Evolutionary conservation across 1,139 yeast genomes (phyloP).

Genomic region (Kluyveromyces sp.): DNA sequence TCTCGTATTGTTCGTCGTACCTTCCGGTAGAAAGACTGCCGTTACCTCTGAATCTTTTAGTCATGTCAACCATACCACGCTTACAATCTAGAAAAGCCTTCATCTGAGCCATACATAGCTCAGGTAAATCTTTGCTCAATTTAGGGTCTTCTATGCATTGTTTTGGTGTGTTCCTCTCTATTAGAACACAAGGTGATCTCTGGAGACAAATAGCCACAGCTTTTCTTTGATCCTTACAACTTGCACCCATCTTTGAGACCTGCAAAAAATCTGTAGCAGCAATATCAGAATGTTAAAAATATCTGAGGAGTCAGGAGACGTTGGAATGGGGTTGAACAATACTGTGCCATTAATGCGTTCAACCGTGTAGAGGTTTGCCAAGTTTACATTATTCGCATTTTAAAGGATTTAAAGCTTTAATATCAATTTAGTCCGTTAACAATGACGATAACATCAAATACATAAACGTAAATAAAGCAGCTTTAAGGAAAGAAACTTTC

Average conservation of each 20-base stretch:
- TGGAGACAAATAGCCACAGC: constrained; percentile 94
- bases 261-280: not conserved
- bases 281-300: too few species aligned
- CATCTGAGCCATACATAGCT: constrained; percentile 78
- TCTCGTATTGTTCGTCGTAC: constrained; percentile 79
- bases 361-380: too few species aligned
- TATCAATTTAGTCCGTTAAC: not conserved
- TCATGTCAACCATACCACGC: constrained; percentile 78
- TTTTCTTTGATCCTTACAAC: constrained; percentile 88
- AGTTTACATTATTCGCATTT: not conserved
- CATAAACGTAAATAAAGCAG: not conserved
- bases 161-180: constrained; percentile 83
- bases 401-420: not conserved
- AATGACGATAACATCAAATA: not conserved
- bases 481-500: not conserved
- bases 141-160: constrained; percentile 81
- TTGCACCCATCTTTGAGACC: constrained; percentile 38
- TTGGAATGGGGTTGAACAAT: too few species aligned
- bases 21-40: constrained; percentile 91
- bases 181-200: constrained; percentile 91
- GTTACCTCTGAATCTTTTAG: constrained; percentile 87
- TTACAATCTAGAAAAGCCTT: constrained; percentile 84
- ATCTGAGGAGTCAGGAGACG: too few species aligned
- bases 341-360: too few species aligned
- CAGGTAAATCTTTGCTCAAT: constrained; percentile 70